Evolutionary conservation across 306 rosid genomes (phyloP).

Genomic region (Lablab purpureus): DNA sequence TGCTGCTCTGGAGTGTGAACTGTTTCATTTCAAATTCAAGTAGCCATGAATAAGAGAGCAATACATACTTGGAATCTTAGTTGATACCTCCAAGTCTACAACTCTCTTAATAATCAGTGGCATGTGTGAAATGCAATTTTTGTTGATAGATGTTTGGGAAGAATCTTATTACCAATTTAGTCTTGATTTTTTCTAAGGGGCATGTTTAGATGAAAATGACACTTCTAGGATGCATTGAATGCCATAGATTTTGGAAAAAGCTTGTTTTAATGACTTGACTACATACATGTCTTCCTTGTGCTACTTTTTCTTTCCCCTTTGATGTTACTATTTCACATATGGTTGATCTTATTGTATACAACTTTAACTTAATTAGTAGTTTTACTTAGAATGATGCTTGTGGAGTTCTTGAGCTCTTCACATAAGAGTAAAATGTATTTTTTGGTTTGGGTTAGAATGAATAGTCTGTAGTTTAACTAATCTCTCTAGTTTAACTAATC

Average conservation of each 20-base stretch:
- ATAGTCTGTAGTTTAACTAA: not conserved
- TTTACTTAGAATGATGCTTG: not conserved
- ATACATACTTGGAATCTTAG: slow-evolving; percentile 18
- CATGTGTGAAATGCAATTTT: not conserved
- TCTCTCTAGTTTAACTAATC: slow-evolving; percentile 2
- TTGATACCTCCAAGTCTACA: not conserved
- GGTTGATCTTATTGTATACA: not conserved
- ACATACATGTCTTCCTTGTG: not conserved
- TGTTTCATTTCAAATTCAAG: slow-evolving; percentile 24
- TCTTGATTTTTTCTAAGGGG: slow-evolving; percentile 12
- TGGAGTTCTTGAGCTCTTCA: slow-evolving; percentile 5
- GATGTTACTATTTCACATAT: too few species aligned
- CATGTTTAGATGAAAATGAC: slow-evolving; percentile 14
- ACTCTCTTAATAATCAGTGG: not conserved
- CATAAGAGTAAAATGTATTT: not conserved
- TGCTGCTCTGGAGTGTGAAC: slow-evolving; percentile 30
- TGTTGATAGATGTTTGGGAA: slow-evolving; percentile 17
- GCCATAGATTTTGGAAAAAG: not conserved
- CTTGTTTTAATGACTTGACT: not conserved
- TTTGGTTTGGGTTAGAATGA: slow-evolving; percentile 7
- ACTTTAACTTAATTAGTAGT: not conserved
- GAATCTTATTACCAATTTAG: not conserved
- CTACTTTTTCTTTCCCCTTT: too few species aligned
- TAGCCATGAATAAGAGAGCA: not conserved
- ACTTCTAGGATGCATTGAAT: slow-evolving; percentile 2